Evolutionary conservation across 805 yeast species (phyloP), one percentile per base, ranked within the genome.

Genomic region (Saturnispora ahearnii): DNA sequence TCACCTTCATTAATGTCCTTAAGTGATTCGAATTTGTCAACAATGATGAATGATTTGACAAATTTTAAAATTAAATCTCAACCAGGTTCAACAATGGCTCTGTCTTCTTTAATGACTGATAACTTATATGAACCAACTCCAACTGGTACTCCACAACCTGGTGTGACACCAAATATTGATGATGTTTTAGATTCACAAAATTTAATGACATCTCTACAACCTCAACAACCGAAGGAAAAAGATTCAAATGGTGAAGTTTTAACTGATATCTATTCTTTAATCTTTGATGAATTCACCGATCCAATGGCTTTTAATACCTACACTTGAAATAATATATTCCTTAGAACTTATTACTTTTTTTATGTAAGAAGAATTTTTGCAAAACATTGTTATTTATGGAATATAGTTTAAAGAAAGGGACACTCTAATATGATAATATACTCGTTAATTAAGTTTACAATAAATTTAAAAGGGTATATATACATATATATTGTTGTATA

Each of bases 271-370:
- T 73, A 73, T 52, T 68, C 74, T 0, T 56, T 73, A 57, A 69
- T 73, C n/a, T 71, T 71, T 56, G 74, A 71, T 53, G 76, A 72
- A 41, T 65, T 63, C 54, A 65, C 67, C 49, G 73, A 68, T 52
- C 70, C 70, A 5, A 57, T 60, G 60, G 62, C 66, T 9, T 65
- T 65, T 48, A 59, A 48, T 42, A 42, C 50, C n/a, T 24, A 64
- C 40, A 55, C 52, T 15, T 45, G 15, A 54, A 54, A 40, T 45
- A 32, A 4, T 40, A 29, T 22, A 41, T 21, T 41, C 8, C 34
- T 18, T 41, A 21, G 21, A 29, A 40, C 21, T 34, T 13, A 11
- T 13, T 18, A 7, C 33, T 21, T 43, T 15, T 21, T 11, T 44
- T 40, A 21, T 30, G 7, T n/a, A 32, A 28, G 32, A 45, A 26